These are phyloP conservation scores for Suhomyces sp. DNA, from an alignment of 805 yeast species.

Conservation along the genomic window DNA sequence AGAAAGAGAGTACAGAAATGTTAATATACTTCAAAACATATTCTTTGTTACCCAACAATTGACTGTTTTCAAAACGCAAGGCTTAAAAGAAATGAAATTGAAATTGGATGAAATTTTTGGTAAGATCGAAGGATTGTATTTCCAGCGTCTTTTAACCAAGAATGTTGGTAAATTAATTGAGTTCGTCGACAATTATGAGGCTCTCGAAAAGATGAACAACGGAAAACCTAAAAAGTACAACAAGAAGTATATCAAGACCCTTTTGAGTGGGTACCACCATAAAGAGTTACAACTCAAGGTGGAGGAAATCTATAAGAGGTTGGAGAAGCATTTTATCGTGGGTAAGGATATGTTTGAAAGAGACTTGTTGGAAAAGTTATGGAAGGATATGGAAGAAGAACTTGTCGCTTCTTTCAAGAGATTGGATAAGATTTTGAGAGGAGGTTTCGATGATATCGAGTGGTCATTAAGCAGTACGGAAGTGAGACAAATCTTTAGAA, in stretches of 20 bases:
- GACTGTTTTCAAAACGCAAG: conserved; percentile 21
- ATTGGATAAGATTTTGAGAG: conserved; percentile 52
- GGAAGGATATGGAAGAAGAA: conserved; percentile 69
- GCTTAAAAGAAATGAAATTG: conserved; percentile 22
- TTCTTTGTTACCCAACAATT: conserved; percentile 36
- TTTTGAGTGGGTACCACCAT: conserved; percentile 56
- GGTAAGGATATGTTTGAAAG: conserved; percentile 47
- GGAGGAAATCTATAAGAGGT: conserved; percentile 51
- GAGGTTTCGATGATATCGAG: conserved; percentile 55
- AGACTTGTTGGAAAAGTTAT: conserved; percentile 57
- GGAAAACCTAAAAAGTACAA: conserved; percentile 65
- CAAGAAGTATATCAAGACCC: conserved; percentile 54
- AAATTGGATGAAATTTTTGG: conserved; percentile 28
- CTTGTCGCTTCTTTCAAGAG: conserved; percentile 56
- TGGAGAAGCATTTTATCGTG: conserved; percentile 53
- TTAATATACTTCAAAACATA: conserved; percentile 40
- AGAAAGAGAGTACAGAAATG: conserved; percentile 41
- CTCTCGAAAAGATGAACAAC: conserved; percentile 47
- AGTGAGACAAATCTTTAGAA: conserved; percentile 44
- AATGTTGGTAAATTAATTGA: conserved; percentile 67
- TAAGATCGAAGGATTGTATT: conserved; percentile 30
- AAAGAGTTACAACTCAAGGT: conserved; percentile 58
- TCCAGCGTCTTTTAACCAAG: conserved; percentile 36
- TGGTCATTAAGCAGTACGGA: conserved; percentile 54
- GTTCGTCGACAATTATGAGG: conserved; percentile 64